Percentiles rank a stretch among this genome's conserved stretches.
Evolutionary conservation across 2,329 filamentous ascomycete genomes (phyloP).

Genomic region (Xylogone sp.): DNA sequence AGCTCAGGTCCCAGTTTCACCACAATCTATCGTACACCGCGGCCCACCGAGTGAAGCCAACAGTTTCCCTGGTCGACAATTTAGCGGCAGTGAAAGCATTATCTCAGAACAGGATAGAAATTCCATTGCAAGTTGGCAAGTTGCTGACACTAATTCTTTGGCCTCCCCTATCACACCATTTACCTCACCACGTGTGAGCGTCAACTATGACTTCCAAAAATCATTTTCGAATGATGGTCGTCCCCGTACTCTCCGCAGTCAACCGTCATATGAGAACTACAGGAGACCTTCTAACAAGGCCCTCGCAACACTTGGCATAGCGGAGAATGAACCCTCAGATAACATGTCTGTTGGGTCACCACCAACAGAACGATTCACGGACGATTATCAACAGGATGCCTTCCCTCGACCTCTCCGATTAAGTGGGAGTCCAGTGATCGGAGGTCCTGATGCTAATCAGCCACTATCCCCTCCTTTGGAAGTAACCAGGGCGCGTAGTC

Average conservation of each 20-base stretch:
- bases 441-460: background rate
- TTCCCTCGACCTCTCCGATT: background rate
- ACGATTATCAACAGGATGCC: background rate
- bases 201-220: constrained; percentile 9
- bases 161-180: constrained; percentile 7
- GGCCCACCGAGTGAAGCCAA: constrained; percentile 1
- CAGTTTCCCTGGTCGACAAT: constrained; percentile 3
- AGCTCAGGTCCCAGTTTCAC: constrained; percentile 8
- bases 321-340: background rate
- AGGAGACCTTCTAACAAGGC: background rate
- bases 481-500: background rate
- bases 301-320: background rate
- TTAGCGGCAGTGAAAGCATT: constrained; percentile 5
- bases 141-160: constrained; percentile 3
- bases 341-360: background rate
- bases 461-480: background rate
- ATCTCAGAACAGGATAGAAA: constrained; percentile 6
- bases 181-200: constrained; percentile 10
- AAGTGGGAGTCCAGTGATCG: background rate
- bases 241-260: constrained; percentile 5
- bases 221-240: constrained; percentile 12
- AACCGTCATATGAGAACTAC: background rate
- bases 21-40: background rate
- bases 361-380: background rate
- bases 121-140: constrained; percentile 10